Base-by-base conservation (phyloP, 2,329 filamentous ascomycete genomes). In the Diaporthe aspalathi region DNA sequence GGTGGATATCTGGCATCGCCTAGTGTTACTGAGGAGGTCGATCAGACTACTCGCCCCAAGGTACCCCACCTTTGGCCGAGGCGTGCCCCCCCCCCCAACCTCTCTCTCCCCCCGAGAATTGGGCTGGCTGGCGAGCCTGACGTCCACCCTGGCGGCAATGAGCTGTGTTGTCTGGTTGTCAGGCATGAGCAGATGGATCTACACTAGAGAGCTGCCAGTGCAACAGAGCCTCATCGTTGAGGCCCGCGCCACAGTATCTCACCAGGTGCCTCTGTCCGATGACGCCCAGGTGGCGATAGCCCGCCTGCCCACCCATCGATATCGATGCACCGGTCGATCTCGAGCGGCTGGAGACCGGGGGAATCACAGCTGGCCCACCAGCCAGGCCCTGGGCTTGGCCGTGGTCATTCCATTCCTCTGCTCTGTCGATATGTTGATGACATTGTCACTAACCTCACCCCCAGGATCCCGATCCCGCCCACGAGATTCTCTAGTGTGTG, bases 21-120 rank as follows among this genome's bases (percentile, higher is more conserved):
- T 57, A 38, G 29, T 65, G 43, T 38, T 27, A 50, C 45, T 50
- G 60, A 38, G 60, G 60, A 49, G 45, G 60, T 65, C 60, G 60
- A 65, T 65, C 60, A 65, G 29, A 65, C 60, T 16, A n/a, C 14
- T n/a, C 27, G 7, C 11, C 35, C 35, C 35, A 2, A 38, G 2
- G 43, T 65, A 20, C 11, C n/a, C 60, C 45, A 65, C 43, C 27
- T 50, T 38, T 47, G 60, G 22, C 60, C n/a, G 60, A 29, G 60
- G 60, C 43, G 32, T n/a, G n/a, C n/a, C n/a, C n/a, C n/a, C n/a
- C n/a, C n/a, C n/a, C n/a, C n/a, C n/a, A n/a, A n/a, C n/a, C n/a
- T n/a, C n/a, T n/a, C n/a, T n/a, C n/a, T n/a, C n/a, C n/a, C n/a
- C n/a, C n/a, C n/a, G n/a, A n/a, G n/a, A n/a, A n/a, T n/a, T n/a